These are phyloP conservation scores for Trametes maxima DNA, from an alignment of 768 basidiomycete species.

Conservation along the genomic window DNA sequence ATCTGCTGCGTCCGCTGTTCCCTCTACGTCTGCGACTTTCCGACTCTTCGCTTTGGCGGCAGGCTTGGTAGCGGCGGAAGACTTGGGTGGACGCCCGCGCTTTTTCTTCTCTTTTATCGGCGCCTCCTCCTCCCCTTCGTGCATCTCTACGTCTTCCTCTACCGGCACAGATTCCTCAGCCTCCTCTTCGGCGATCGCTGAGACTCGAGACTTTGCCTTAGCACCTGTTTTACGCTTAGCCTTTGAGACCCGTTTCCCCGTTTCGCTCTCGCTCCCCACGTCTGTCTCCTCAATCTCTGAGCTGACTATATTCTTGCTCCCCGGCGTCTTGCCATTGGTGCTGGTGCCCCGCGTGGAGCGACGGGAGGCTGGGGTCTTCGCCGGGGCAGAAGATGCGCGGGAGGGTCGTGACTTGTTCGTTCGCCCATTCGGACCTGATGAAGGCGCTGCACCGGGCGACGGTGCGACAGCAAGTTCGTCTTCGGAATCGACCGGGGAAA, in stretches of 20 bases:
- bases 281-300: constrained; percentile 30
- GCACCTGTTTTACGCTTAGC: constrained; percentile 30
- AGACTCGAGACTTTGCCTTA: constrained; percentile 30
- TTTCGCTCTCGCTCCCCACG: constrained; percentile 30
- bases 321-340: constrained; percentile 20
- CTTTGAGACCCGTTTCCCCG: constrained; percentile 31
- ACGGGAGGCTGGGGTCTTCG: constrained; percentile 27
- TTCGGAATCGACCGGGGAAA: constrained; percentile 28
- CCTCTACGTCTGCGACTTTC: constrained; percentile 4
- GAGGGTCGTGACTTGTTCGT: constrained; percentile 17
- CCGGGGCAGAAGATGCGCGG: constrained; percentile 25
- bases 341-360: constrained; percentile 25
- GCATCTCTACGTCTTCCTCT: constrained; percentile 22
- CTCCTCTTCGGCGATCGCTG: constrained; percentile 34
- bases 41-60: constrained; percentile 7
- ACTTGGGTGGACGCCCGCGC: constrained; percentile 19
- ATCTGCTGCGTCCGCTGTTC: background rate
- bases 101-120: constrained; percentile 22
- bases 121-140: background rate
- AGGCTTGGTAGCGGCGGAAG: constrained; percentile 3
- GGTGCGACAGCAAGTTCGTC: constrained; percentile 28
- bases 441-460: constrained; percentile 8
- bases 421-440: constrained; percentile 7
- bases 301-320: constrained; percentile 14
- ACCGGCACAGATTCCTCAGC: constrained; percentile 25